phyloP scores from a whole-genome alignment of 345 rosid species.

The Crucihimalaya himalaica region DNA sequence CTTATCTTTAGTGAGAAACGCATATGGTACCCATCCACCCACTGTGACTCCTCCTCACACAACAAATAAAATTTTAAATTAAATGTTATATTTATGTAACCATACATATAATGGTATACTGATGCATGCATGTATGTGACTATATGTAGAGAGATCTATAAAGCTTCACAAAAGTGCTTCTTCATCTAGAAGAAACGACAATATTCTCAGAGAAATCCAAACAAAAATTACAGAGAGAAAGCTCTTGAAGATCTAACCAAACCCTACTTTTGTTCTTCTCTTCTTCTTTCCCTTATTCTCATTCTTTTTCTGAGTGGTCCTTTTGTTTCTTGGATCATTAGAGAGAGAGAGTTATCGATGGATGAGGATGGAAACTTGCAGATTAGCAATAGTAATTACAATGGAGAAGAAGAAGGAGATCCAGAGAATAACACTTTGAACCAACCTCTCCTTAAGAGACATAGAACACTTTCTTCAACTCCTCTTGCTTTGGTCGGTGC shows the following conservation, averaged over 20 bases:
- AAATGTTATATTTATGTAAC: neutral
- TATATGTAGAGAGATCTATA: slow-evolving; percentile 28
- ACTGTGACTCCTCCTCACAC: slow-evolving; percentile 26
- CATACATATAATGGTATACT: slow-evolving; percentile 1
- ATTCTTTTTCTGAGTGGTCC: neutral
- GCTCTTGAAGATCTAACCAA: slow-evolving; percentile 28
- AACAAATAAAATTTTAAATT: slow-evolving; percentile 2
- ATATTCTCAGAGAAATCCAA: slow-evolving; percentile 26
- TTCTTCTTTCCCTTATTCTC: neutral
- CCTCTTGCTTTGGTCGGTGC: slow-evolving; percentile 87
- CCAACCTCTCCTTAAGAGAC: slow-evolving; percentile 79
- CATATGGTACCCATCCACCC: slow-evolving; percentile 38
- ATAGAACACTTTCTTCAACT: slow-evolving; percentile 70
- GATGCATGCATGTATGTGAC: slow-evolving; percentile 13
- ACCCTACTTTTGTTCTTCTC: slow-evolving; percentile 10
- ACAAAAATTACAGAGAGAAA: slow-evolving; percentile 22
- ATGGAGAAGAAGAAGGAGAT: slow-evolving; percentile 40
- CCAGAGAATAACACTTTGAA: slow-evolving; percentile 44
- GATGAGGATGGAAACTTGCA: slow-evolving; percentile 40
- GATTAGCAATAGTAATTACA: slow-evolving; percentile 36
- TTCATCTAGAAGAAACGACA: slow-evolving; percentile 28
- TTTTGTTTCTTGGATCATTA: slow-evolving; percentile 1
- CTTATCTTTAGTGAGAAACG: slow-evolving; percentile 35
- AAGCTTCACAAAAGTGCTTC: slow-evolving; percentile 20
- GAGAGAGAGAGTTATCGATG: slow-evolving; percentile 15